Evolutionary conservation across 106 monocot species (phyloP), one percentile per base, ranked within the genome.

Genomic region (Xerophyta viscosa): DNA sequence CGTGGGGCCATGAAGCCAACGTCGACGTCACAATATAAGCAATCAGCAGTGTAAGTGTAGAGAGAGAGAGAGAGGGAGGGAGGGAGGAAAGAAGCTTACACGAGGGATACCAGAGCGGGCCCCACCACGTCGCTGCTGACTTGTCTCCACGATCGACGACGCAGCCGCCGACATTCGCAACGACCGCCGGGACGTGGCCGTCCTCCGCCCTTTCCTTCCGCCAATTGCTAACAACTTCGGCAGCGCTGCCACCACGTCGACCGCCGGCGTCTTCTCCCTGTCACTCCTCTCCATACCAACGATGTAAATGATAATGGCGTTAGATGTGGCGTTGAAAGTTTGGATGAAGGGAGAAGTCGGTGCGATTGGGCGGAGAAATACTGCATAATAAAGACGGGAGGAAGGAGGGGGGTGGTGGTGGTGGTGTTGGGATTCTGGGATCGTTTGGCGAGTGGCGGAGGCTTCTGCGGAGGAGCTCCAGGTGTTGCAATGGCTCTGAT

Each of bases 401-500:
- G 48, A 21, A 21, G 21, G 24, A 2, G 27, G 25, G 27, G 14
- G 27, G 17, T 24, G 51, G 51, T 15, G 24, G 13, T 20, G 27
- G 25, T 24, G 51, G 27, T 12, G 4, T 9, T 24, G 25, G 3
- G 11, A 8, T 44, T 14, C n/a, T 4, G 15, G 14, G 51, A 0
- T 20, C 2, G 24, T 12, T 14, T 27, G 51, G 27, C 26, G 26
- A 27, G 8, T 26, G 26, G 51, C 13, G 51, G 27, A 27, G 12
- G 51, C 3, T 51, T 24, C 24, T 24, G 26, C 2, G 51, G 50
- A 14, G 24, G 51, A 5, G 24, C 51, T 27, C 24, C 51, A 51
- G 27, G 51, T 51, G 51, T 51, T 51, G 27, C 26, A 27, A 51
- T 12, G 27, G 51, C 51, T 51, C 51, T 51, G 51, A 51, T 17